Percentiles rank a stretch among this genome's conserved stretches.
Conservation (phyloP, 345 rosid genomes). For the Cardamine occulta region DNA sequence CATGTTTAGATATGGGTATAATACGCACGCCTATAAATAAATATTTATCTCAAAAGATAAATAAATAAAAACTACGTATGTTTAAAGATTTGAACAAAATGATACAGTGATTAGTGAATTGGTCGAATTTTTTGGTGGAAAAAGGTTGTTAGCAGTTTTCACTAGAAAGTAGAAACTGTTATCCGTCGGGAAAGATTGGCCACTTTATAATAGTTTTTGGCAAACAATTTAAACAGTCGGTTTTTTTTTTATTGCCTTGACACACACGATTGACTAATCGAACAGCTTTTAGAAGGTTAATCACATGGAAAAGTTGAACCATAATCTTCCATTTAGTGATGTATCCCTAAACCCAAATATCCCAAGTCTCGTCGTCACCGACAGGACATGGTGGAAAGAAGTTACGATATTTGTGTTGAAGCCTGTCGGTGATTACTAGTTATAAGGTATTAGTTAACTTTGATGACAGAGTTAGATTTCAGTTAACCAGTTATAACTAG, state of each 20-base stretch:
- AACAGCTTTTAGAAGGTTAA: background rate
- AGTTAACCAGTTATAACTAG: conserved; percentile 2
- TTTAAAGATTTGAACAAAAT: too few relatives aligned
- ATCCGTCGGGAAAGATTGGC: too few relatives aligned
- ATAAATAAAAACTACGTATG: too few relatives aligned
- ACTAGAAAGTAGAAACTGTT: too few relatives aligned
- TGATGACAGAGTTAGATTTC: conserved; percentile 1
- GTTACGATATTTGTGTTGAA: conserved; percentile 6
- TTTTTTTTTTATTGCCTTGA: too few relatives aligned
- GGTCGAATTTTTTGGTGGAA: too few relatives aligned
- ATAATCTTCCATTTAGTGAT: background rate
- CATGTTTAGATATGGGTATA: background rate
- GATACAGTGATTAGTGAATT: too few relatives aligned
- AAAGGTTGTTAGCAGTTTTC: too few relatives aligned
- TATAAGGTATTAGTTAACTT: conserved; percentile 3
- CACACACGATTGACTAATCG: too few relatives aligned
- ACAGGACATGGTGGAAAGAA: conserved; percentile 19
- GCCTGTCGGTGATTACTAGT: conserved; percentile 16
- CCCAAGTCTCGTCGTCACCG: conserved; percentile 29
- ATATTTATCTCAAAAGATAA: too few relatives aligned
- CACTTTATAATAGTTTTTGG: too few relatives aligned
- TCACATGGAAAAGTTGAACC: background rate
- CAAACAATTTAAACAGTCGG: too few relatives aligned
- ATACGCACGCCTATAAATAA: background rate
- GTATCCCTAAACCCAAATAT: background rate